A percentile compares a stretch with the other conserved stretches of the same genome.
Evolutionary conservation across 192 early-diverging fungal genomes (phyloP).

Genomic region (Backusella tuberculispora): DNA sequence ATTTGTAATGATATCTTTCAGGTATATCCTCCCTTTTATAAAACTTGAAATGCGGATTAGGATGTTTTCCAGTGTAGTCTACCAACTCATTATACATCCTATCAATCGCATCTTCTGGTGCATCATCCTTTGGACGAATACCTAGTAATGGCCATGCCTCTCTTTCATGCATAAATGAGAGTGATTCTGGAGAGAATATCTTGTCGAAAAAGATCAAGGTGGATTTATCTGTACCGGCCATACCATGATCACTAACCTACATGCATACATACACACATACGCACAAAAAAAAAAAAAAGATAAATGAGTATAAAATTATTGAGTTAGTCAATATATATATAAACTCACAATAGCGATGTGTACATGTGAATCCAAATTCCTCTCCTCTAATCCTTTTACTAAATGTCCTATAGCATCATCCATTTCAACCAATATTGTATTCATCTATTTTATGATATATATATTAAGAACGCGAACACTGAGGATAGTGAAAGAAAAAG

Average conservation of each 20-base stretch:
- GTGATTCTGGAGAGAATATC: slow-evolving; percentile 40
- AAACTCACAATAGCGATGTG: slow-evolving; percentile 56
- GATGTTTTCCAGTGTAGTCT: slow-evolving; percentile 38
- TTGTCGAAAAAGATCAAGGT: slow-evolving; percentile 77
- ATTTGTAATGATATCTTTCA: slow-evolving; percentile 68
- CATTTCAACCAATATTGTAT: slow-evolving; percentile 54
- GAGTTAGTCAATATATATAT: slow-evolving; percentile 34
- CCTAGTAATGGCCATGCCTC: slow-evolving; percentile 67
- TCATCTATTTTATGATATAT: slow-evolving; percentile 48
- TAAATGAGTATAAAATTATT: neutral
- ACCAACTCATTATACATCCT: slow-evolving; percentile 56
- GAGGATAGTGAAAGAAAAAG: slow-evolving; percentile 4
- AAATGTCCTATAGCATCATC: slow-evolving; percentile 67
- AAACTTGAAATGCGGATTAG: slow-evolving; percentile 55
- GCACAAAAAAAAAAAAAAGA: neutral
- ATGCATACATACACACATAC: slow-evolving; percentile 23
- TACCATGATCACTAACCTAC: slow-evolving; percentile 88
- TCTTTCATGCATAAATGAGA: slow-evolving; percentile 52
- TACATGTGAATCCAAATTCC: slow-evolving; percentile 64
- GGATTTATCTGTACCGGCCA: slow-evolving; percentile 59
- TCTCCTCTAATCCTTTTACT: slow-evolving; percentile 53
- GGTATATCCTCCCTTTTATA: slow-evolving; percentile 78
- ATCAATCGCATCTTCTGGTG: slow-evolving; percentile 40
- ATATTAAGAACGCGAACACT: neutral
- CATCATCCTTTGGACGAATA: slow-evolving; percentile 57